Conservation (phyloP, 2,329 filamentous ascomycete species). For the Alternaria postmessia region DNA sequence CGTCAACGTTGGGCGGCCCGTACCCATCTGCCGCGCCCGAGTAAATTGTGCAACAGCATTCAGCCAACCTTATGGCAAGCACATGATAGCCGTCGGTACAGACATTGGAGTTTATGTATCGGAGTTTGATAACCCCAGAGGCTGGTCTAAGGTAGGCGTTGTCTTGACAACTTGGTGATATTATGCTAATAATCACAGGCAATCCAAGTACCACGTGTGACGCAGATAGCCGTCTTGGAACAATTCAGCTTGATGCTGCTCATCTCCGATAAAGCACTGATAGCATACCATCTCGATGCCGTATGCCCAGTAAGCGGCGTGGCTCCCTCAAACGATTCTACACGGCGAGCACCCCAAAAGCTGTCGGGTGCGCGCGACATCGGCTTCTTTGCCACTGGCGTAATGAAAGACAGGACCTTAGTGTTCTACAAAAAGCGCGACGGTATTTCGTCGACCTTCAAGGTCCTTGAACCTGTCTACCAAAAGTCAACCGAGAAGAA, state of each 20-base stretch:
- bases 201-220: slow-evolving; percentile 78
- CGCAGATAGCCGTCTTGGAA: slow-evolving; percentile 92
- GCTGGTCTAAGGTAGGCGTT: slow-evolving; percentile 81
- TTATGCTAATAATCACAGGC: slow-evolving; percentile 63
- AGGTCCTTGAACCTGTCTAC: slow-evolving; percentile 93
- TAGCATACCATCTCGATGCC: slow-evolving; percentile 92
- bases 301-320: slow-evolving; percentile 67
- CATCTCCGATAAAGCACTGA: slow-evolving; percentile 87
- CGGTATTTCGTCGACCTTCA: slow-evolving; percentile 91
- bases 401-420: slow-evolving; percentile 95
- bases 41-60: slow-evolving; percentile 97
- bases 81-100: slow-evolving; percentile 92
- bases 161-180: no score
- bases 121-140: slow-evolving; percentile 86
- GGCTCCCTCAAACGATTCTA: slow-evolving; percentile 73
- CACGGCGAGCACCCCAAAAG: slow-evolving; percentile 87
- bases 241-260: slow-evolving; percentile 94
- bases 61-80: slow-evolving; percentile 77
- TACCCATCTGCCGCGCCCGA: slow-evolving; percentile 80
- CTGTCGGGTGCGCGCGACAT: slow-evolving; percentile 88
- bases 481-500: slow-evolving; percentile 90
- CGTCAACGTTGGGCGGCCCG: slow-evolving; percentile 69
- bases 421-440: slow-evolving; percentile 98
- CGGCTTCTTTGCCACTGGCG: slow-evolving; percentile 92
- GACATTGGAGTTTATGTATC: slow-evolving; percentile 93